These are phyloP conservation scores for Lactarius hengduanensis DNA, from an alignment of 768 basidiomycete species.

Conservation along the genomic window DNA sequence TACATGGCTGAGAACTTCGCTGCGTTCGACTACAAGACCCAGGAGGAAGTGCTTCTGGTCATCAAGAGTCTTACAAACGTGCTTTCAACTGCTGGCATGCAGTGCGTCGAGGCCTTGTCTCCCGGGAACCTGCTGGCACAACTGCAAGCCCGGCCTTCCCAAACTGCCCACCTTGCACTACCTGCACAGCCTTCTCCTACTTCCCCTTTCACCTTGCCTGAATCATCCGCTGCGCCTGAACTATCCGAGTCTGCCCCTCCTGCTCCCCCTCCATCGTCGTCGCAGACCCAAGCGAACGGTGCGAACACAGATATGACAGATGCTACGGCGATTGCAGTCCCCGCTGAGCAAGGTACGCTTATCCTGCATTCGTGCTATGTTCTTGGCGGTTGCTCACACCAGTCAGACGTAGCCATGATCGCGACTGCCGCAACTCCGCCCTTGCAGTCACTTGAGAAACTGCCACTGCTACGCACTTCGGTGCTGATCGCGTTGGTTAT, in stretches of 20 bases:
- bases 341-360: slow-evolving; percentile 8
- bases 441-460: slow-evolving; percentile 29
- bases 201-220: background rate
- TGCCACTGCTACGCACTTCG: slow-evolving; percentile 57
- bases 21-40: slow-evolving; percentile 90
- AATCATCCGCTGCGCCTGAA: background rate
- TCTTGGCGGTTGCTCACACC: slow-evolving; percentile 3
- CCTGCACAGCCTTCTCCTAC: background rate
- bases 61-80: slow-evolving; percentile 74
- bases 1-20: slow-evolving; percentile 97
- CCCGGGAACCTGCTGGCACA: slow-evolving; percentile 69
- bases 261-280: background rate
- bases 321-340: background rate
- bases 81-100: slow-evolving; percentile 78
- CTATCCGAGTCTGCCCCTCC: background rate
- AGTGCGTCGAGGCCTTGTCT: slow-evolving; percentile 70
- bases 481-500: slow-evolving; percentile 82
- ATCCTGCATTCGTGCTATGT: background rate
- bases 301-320: background rate
- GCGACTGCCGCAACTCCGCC: slow-evolving; percentile 1
- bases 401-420: background rate
- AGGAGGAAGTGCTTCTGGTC: slow-evolving; percentile 88
- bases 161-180: background rate
- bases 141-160: slow-evolving; percentile 41
- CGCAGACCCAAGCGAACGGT: background rate